Evolutionary conservation across 1,284 basidiomycete species (phyloP).

Genomic region (Microbotryomycetes sp.): DNA sequence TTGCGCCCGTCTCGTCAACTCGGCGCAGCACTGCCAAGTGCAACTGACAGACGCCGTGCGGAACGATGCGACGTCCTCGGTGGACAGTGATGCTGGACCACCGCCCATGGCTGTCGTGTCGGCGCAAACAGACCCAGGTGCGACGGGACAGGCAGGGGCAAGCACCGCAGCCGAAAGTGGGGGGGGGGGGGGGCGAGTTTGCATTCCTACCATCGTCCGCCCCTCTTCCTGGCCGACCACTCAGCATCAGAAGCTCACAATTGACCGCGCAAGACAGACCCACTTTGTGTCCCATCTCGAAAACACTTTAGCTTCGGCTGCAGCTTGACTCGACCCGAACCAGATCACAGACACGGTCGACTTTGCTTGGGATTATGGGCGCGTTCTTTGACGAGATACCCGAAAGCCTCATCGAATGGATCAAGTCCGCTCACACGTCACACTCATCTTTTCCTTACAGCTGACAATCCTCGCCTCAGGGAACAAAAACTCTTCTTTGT

Average conservation of each 20-base stretch:
- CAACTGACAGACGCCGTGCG: not conserved
- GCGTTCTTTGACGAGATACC: conserved; percentile 30
- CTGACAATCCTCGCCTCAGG: not conserved
- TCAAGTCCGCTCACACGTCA: not conserved
- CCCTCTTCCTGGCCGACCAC: no score
- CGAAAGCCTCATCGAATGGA: conserved; percentile 13
- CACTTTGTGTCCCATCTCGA: no score
- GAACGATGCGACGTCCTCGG: not conserved
- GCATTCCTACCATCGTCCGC: no score
- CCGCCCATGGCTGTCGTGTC: not conserved
- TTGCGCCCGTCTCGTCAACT: not conserved
- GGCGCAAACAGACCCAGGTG: no score
- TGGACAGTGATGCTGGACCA: not conserved
- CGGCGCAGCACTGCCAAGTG: not conserved
- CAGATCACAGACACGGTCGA: no score
- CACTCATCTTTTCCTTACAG: not conserved
- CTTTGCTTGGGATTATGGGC: conserved; percentile 18
- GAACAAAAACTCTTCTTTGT: conserved; percentile 24
- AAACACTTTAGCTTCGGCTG: no score
- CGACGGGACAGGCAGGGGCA: no score
- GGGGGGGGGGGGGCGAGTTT: no score
- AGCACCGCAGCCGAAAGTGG: no score
- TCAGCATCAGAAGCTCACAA: no score
- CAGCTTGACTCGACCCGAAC: no score
- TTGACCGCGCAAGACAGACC: no score